Evolutionary conservation across 176 grass and related monocot genomes (phyloP).

Genomic region (Triticum urartu): DNA sequence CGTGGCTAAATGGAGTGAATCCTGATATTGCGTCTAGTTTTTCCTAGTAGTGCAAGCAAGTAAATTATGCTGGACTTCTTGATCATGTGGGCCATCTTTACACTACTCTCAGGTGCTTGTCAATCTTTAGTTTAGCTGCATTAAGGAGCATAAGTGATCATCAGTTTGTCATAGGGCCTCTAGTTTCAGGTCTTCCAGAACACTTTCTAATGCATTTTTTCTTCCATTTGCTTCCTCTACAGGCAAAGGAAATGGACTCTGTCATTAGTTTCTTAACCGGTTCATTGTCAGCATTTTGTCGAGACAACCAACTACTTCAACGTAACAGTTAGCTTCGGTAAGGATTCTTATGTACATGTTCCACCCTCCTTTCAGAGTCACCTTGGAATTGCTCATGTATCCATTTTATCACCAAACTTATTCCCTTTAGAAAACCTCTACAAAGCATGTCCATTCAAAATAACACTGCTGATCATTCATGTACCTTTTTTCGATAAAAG

Average conservation of each 20-base stretch:
- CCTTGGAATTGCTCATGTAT: too few species aligned
- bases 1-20: too few species aligned
- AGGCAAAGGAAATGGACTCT: constrained; percentile 87
- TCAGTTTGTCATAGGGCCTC: background rate
- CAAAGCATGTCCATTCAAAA: background rate
- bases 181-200: background rate
- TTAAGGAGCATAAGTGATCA: background rate
- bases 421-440: background rate
- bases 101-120: constrained; percentile 80
- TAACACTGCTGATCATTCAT: too few species aligned
- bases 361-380: background rate
- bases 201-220: background rate
- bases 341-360: constrained; percentile 1
- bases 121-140: background rate
- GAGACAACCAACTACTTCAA: constrained; percentile 83
- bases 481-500: too few species aligned
- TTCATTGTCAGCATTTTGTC: constrained; percentile 77
- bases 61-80: constrained; percentile 88
- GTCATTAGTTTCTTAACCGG: constrained; percentile 89
- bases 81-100: constrained; percentile 64
- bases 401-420: background rate
- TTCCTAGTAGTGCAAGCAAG: constrained; percentile 38
- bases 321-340: constrained; percentile 92
- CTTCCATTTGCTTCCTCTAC: background rate
- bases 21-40: too few species aligned